Percentiles rank a stretch among this genome's conserved stretches.
Evolutionary conservation across 768 basidiomycete genomes (phyloP).

Genomic region (Suillus alpinus): DNA sequence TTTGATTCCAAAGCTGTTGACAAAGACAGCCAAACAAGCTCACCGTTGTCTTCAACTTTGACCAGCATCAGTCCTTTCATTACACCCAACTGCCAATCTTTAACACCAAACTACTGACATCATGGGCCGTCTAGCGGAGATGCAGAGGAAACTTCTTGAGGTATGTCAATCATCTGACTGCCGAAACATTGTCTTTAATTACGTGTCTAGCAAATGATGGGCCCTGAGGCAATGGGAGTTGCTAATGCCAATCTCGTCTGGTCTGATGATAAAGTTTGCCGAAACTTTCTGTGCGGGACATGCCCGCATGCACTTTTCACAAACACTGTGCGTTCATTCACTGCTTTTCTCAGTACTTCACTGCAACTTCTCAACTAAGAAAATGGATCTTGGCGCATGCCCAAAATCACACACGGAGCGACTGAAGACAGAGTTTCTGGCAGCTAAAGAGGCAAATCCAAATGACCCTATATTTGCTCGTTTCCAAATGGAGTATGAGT

Average conservation of each 20-base stretch:
- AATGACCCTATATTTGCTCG: slow-evolving; percentile 78
- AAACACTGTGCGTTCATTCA: slow-evolving; percentile 73
- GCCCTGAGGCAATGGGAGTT: slow-evolving; percentile 98
- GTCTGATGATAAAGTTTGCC: slow-evolving; percentile 97
- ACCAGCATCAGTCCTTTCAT: not conserved
- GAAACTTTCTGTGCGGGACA: slow-evolving; percentile 97
- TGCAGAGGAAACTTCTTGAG: slow-evolving; percentile 91
- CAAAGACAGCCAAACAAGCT: slow-evolving; percentile 28
- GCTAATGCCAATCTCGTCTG: slow-evolving; percentile 89
- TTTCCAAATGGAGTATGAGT: slow-evolving; percentile 95
- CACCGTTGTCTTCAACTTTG: not conserved
- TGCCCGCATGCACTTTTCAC: slow-evolving; percentile 97
- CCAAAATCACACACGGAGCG: slow-evolving; percentile 95
- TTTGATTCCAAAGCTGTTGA: slow-evolving; percentile 26
- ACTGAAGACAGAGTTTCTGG: slow-evolving; percentile 85
- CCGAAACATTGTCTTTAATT: slow-evolving; percentile 4
- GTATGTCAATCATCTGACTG: slow-evolving; percentile 42
- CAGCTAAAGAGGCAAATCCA: slow-evolving; percentile 72
- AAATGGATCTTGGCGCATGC: slow-evolving; percentile 99
- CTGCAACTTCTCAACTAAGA: slow-evolving; percentile 36
- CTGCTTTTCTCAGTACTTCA: not conserved
- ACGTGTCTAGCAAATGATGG: slow-evolving; percentile 93
- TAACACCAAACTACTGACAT: slow-evolving; percentile 20
- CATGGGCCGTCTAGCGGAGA: slow-evolving; percentile 95
- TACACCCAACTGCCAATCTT: not conserved